These are phyloP conservation scores for Pichia exigua DNA, from an alignment of 805 yeast genomes.

Conservation along the genomic window DNA sequence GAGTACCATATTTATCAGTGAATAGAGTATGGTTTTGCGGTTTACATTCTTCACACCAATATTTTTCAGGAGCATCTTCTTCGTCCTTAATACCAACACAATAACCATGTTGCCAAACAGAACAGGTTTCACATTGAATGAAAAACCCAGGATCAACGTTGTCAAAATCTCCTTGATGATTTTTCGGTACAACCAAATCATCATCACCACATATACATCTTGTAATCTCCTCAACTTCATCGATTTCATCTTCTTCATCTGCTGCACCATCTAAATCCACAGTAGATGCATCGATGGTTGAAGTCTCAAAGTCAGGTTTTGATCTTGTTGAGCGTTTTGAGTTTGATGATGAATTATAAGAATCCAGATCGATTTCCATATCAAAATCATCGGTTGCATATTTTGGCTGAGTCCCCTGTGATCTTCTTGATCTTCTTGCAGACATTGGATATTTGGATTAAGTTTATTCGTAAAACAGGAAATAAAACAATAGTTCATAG, in stretches of 20 bases:
- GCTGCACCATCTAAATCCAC: slow-evolving; percentile 7
- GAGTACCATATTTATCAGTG: slow-evolving; percentile 38
- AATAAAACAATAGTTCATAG: neutral
- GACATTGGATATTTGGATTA: slow-evolving; percentile 14
- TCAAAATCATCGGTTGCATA: slow-evolving; percentile 16
- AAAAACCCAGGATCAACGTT: slow-evolving; percentile 49
- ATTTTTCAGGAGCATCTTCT: slow-evolving; percentile 79
- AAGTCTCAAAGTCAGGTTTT: neutral
- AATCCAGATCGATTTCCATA: slow-evolving; percentile 6
- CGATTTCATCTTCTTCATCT: slow-evolving; percentile 22
- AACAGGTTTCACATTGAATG: slow-evolving; percentile 83
- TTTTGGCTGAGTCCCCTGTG: slow-evolving; percentile 13
- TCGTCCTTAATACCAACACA: slow-evolving; percentile 82
- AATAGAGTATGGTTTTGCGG: slow-evolving; percentile 70
- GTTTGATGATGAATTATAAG: neutral
- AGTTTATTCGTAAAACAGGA: neutral
- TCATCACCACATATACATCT: slow-evolving; percentile 49
- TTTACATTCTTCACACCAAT: slow-evolving; percentile 88
- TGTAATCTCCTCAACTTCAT: slow-evolving; percentile 37
- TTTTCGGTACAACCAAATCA: slow-evolving; percentile 30
- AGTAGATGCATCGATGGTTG: neutral
- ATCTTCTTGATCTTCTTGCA: slow-evolving; percentile 27
- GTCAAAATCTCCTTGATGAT: slow-evolving; percentile 30
- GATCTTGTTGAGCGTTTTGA: slow-evolving; percentile 3
- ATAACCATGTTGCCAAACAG: slow-evolving; percentile 96